Conservation (phyloP, 2,329 filamentous ascomycete species). For the Sporothrix protearum region DNA sequence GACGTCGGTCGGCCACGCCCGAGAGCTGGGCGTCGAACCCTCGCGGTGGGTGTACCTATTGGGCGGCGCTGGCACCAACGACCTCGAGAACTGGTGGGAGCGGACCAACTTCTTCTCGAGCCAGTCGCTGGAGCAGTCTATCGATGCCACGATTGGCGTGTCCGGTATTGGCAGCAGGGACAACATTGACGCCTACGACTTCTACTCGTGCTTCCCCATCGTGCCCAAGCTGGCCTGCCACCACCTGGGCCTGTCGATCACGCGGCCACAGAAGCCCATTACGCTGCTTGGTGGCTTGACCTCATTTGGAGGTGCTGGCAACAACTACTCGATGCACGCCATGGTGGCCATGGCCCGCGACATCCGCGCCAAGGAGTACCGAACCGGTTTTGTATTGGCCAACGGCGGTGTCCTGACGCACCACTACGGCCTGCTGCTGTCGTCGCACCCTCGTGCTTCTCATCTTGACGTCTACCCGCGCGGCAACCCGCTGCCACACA, state of each 20-base stretch:
- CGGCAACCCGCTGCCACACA: conserved; percentile 16
- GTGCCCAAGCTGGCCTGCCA: conserved; percentile 25
- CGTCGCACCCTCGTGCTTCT: background rate
- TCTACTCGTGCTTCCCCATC: conserved; percentile 25
- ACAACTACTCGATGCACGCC: conserved; percentile 27
- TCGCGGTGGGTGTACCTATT: conserved; percentile 19
- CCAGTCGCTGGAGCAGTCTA: conserved; percentile 18
- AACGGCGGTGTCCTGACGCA: conserved; percentile 25
- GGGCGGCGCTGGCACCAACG: conserved; percentile 24
- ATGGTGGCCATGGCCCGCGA: conserved; percentile 22
- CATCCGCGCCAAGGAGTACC: background rate
- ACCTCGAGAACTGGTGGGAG: conserved; percentile 22
- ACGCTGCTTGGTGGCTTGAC: conserved; percentile 22
- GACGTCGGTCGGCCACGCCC: conserved; percentile 22
- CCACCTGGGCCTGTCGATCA: conserved; percentile 19
- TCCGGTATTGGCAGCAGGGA: conserved; percentile 8
- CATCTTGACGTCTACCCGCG: conserved; percentile 11
- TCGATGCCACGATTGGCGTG: conserved; percentile 19
- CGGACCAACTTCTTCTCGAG: conserved; percentile 21
- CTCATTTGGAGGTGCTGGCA: conserved; percentile 26
- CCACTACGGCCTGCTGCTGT: conserved; percentile 20
- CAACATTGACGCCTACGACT: conserved; percentile 22
- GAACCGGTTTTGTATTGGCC: conserved; percentile 21
- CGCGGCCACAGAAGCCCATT: conserved; percentile 16
- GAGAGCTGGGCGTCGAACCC: conserved; percentile 18